A percentile compares a stretch with the other conserved stretches of the same genome.
These are phyloP conservation scores for Trichoderma parareesei DNA, from an alignment of 495 filamentous ascomycete genomes.

Conservation along the genomic window DNA sequence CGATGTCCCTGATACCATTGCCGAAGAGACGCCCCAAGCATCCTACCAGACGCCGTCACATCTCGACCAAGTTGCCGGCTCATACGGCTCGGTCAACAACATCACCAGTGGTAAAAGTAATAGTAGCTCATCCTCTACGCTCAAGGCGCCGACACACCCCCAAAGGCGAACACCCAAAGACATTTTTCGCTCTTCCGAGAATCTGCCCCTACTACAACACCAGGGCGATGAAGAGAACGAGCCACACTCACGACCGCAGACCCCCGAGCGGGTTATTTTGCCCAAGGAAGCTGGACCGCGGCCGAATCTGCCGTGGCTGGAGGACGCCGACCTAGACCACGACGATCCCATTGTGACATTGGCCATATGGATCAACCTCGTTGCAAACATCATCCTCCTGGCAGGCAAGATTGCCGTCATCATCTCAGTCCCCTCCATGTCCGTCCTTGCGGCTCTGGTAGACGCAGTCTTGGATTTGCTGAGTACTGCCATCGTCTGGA, in stretches of 20 bases:
- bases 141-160: constrained; percentile 34
- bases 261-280: constrained; percentile 15
- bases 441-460: constrained; percentile 80
- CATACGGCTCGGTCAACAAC: constrained; percentile 10
- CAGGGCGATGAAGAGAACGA: constrained; percentile 19
- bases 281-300: constrained; percentile 20
- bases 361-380: constrained; percentile 79
- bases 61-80: background rate
- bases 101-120: background rate
- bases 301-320: constrained; percentile 45
- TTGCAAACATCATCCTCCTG: constrained; percentile 73
- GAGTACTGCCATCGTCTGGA: constrained; percentile 79
- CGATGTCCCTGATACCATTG: constrained; percentile 49
- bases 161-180: constrained; percentile 68
- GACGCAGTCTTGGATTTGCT: constrained; percentile 84
- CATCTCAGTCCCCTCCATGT: constrained; percentile 71
- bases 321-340: constrained; percentile 53
- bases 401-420: constrained; percentile 75
- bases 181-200: constrained; percentile 70
- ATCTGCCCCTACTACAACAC: constrained; percentile 50
- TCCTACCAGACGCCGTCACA: background rate
- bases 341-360: constrained; percentile 59
- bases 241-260: constrained; percentile 22
- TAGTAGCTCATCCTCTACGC: constrained; percentile 10
- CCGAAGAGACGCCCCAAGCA: constrained; percentile 32